Base-by-base conservation (phyloP, 345 rosid species). In the Nephelium lappaceum region DNA sequence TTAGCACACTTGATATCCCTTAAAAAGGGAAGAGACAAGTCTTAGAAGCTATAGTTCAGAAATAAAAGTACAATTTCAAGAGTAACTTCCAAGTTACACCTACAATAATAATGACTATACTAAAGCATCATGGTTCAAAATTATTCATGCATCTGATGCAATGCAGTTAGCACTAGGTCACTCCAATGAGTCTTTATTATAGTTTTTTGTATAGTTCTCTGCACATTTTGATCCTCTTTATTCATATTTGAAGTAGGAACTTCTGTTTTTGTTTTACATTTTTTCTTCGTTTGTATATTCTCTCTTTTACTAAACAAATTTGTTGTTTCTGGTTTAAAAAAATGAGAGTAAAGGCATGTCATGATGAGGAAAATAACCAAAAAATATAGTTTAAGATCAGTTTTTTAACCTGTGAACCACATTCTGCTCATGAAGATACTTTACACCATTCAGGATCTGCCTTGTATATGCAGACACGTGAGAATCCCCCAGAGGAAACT, bases 1-100 rank as follows among this genome's bases (percentile, higher is more conserved):
- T 93, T 95, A 77, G 95, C 96, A 80, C 99, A 95, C 81, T 95
- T 95, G 63, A 95, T 84, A 81, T 95, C 99, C 95, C 99, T 95
- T 72, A 80, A 75, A 24, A 77, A 61, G 9, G 25, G 65, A 71
- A 51, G n/a, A 36, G 39, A 81, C 16, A 36, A 79, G 76, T 61
- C 63, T 64, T 6, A 23, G 31, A 57, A 63, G 70, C 42, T 25
- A 63, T 10, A 25, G 5, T 45, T 16, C 49, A 19, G 27, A 63
- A 47, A 64, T 60, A 5, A 7, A 16, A n/a, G 45, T 38, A 24
- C 55, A 6, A 62, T 41, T 64, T 47, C 24, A 19, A 64, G 31
- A 64, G 12, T 31, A 15, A 55, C 51, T 51, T 3, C 19, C 49
- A 72, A 72, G 66, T 72, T 72, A 18, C 47, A 64, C 63, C n/a